These are phyloP conservation scores for Leccinum olivaceopallidum DNA, from an alignment of 768 basidiomycete genomes.

Conservation along the genomic window DNA sequence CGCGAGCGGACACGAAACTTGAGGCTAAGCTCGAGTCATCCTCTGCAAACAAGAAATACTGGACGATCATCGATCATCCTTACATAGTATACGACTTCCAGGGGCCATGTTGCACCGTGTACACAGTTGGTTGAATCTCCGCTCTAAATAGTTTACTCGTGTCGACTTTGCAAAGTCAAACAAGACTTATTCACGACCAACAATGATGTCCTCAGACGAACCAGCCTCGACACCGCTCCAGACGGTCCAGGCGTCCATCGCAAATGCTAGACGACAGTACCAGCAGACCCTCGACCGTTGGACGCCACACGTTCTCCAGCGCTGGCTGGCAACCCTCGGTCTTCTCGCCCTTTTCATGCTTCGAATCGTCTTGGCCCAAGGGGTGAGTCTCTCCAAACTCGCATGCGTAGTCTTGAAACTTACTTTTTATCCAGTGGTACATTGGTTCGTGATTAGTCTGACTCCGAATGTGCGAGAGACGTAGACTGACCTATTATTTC, in stretches of 20 bases:
- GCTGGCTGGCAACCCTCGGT: slow-evolving; percentile 81
- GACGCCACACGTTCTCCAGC: slow-evolving; percentile 86
- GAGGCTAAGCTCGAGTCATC: no score
- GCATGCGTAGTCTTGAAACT: slow-evolving; percentile 1
- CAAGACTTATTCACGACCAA: slow-evolving; percentile 14
- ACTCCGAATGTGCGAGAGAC: neutral
- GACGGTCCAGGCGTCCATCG: slow-evolving; percentile 26
- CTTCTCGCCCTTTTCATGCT: slow-evolving; percentile 77
- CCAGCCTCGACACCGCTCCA: slow-evolving; percentile 29
- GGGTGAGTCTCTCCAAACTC: slow-evolving; percentile 51
- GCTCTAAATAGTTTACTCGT: neutral
- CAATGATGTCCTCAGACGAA: slow-evolving; percentile 38
- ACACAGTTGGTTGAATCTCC: neutral
- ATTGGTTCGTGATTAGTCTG: slow-evolving; percentile 61
- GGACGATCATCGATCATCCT: no score
- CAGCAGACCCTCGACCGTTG: slow-evolving; percentile 89
- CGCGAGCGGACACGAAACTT: no score
- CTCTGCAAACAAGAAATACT: no score
- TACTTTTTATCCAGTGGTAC: slow-evolving; percentile 66
- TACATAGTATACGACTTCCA: no score
- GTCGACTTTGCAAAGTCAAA: neutral
- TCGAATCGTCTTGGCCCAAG: slow-evolving; percentile 85
- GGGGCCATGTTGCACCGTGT: no score
- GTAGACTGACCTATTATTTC: slow-evolving; percentile 1
- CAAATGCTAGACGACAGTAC: slow-evolving; percentile 70